phyloP scores from a whole-genome alignment of 208 protist genomes.

The Wallacemonas sp. region DNA sequence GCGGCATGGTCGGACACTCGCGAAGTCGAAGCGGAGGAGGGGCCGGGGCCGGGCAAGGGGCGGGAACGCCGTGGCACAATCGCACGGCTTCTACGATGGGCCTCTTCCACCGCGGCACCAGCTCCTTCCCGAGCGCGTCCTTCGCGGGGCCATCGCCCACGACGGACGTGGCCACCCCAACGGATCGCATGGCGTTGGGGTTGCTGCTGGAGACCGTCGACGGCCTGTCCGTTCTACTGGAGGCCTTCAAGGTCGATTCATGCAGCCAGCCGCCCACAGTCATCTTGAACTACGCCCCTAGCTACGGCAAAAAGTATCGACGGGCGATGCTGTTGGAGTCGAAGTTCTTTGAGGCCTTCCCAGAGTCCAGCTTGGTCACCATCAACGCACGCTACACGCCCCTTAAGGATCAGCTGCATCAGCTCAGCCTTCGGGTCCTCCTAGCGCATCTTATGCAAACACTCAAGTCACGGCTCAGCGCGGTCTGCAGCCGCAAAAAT shows the following conservation, averaged over 20 bases:
- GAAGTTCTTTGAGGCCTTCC: constrained; percentile 42
- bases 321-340: constrained; percentile 54
- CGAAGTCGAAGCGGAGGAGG: constrained; percentile 2
- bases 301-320: constrained; percentile 60
- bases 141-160: not conserved
- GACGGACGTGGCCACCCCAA: not conserved
- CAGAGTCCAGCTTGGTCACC: constrained; percentile 14
- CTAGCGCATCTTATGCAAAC: constrained; percentile 46
- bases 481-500: constrained; percentile 39
- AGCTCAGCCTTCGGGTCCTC: constrained; percentile 53
- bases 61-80: not conserved
- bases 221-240: constrained; percentile 67
- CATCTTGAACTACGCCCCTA: constrained; percentile 34
- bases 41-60: not conserved
- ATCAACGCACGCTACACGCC: constrained; percentile 7
- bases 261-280: constrained; percentile 36
- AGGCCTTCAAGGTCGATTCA: constrained; percentile 42
- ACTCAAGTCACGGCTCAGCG: constrained; percentile 34
- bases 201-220: constrained; percentile 64
- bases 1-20: not conserved
- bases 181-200: constrained; percentile 18
- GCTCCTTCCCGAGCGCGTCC: not conserved
- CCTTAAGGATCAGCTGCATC: constrained; percentile 57
- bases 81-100: constrained; percentile 2
- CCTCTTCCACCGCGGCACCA: not conserved